Evolutionary conservation across 495 filamentous ascomycete species (phyloP), one percentile per base, ranked within the genome.

Genomic region (Talaromyces proteolyticus): DNA sequence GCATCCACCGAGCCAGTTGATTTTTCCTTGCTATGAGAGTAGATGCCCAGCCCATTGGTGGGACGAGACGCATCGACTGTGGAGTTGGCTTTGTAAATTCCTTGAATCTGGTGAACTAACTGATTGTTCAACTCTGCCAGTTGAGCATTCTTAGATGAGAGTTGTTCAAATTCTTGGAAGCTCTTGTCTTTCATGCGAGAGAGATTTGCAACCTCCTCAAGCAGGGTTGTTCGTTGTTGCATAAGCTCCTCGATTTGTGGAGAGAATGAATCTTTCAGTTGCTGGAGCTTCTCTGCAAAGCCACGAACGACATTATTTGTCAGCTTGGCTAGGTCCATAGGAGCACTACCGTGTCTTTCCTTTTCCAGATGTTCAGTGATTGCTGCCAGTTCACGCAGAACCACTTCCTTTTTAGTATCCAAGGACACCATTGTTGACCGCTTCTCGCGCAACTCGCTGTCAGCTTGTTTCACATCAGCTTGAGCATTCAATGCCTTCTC

Each of bases 381-480:
- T 11, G 91, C 84, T 51, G 91, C 87, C 19, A 99, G 76, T 61
- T 99, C 91, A 18, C 89, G 84, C 49, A 99, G 81, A 59, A 96
- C 90, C 56, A 96, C 90, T 65, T 99, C 94, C 21, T 91, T 86
- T 67, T 95, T 88, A 1, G 91, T 89, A 64, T 97, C 92, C 18
- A 99, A 74, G 10, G 91, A 87, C n/a, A 93, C 91, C 59, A 99
- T 90, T 1, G 92, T 97, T 53, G 91, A 95, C 41, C 93, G 81
- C 72, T 97, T 97, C 67, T 97, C 91, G 26, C 86, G 77, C 11
- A 99, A 72, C 58, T 91, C 91, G 38, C 84, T 89, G 59, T 91
- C 91, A 23, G 93, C 78, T 50, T 82, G 85, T 61, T 90, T 89
- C 26, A 95, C 81, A 56, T 91, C 88, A 19, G 86, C 86, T 17